phyloP scores from a whole-genome alignment of 2,329 filamentous ascomycete species.

The Beauveria asiatica region DNA sequence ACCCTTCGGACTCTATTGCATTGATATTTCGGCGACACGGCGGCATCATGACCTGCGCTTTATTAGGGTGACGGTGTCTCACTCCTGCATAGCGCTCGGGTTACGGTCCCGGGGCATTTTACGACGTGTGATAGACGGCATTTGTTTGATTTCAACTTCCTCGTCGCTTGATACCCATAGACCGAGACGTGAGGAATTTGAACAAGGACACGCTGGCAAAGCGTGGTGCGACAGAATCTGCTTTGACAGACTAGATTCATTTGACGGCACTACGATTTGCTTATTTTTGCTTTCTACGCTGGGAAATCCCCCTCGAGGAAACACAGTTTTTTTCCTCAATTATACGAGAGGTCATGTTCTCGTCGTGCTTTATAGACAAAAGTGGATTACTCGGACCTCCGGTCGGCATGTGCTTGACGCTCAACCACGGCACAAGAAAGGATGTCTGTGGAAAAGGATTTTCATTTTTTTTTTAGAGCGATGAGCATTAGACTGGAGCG shows the following conservation, averaged over 20 bases:
- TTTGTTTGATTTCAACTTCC: slow-evolving; percentile 35
- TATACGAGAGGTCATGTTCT: slow-evolving; percentile 38
- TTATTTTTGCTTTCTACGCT: slow-evolving; percentile 26
- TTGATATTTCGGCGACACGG: slow-evolving; percentile 27
- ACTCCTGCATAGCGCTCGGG: slow-evolving; percentile 24
- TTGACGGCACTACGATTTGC: slow-evolving; percentile 24
- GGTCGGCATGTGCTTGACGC: slow-evolving; percentile 31
- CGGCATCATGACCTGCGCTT: slow-evolving; percentile 32
- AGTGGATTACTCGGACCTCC: slow-evolving; percentile 57
- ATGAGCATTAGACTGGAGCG: slow-evolving; percentile 25
- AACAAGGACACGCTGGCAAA: slow-evolving; percentile 26
- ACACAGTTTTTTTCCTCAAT: slow-evolving; percentile 25
- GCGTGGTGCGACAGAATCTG: slow-evolving; percentile 28
- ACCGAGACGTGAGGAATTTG: slow-evolving; percentile 32
- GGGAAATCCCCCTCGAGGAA: slow-evolving; percentile 26
- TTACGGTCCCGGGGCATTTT: slow-evolving; percentile 30
- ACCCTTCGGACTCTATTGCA: slow-evolving; percentile 20
- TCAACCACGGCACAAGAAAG: slow-evolving; percentile 20
- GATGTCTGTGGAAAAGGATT: slow-evolving; percentile 16
- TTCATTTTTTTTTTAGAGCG: slow-evolving; percentile 17
- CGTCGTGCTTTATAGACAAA: slow-evolving; percentile 52
- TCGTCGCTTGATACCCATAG: slow-evolving; percentile 38
- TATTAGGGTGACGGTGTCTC: slow-evolving; percentile 25
- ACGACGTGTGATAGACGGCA: slow-evolving; percentile 35
- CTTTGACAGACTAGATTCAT: slow-evolving; percentile 23